Conservation (phyloP, 2,329 filamentous ascomycete genomes). For the Diplodia seriata region DNA sequence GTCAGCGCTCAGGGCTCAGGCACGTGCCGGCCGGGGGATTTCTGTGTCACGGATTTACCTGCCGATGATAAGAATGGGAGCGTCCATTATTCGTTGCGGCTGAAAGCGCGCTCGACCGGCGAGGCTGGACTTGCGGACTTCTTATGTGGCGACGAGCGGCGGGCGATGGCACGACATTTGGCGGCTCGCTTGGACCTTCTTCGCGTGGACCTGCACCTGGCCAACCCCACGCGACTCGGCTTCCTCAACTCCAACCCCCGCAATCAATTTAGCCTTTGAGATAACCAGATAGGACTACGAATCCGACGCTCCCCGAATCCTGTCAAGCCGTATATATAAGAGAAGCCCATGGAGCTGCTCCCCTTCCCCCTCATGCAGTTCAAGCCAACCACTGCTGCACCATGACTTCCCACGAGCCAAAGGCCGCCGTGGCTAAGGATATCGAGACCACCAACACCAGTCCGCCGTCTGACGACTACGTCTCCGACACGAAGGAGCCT, state of each 20-base stretch:
- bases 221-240: constrained; percentile 2
- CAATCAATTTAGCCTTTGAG: constrained; percentile 12
- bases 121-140: background rate
- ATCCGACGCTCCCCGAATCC: background rate
- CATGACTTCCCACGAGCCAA: constrained; percentile 16
- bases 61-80: constrained; percentile 24
- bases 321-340: background rate
- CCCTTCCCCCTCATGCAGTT: background rate
- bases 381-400: background rate
- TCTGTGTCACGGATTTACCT: constrained; percentile 13
- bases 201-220: constrained; percentile 5
- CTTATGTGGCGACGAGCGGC: constrained; percentile 19
- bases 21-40: background rate
- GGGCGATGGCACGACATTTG: constrained; percentile 18
- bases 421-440: background rate
- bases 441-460: constrained; percentile 18
- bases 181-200: constrained; percentile 27
- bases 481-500: constrained; percentile 15
- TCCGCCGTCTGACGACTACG: constrained; percentile 23
- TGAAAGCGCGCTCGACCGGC: background rate
- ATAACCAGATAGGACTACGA: constrained; percentile 23
- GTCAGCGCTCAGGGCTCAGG: constrained; percentile 3
- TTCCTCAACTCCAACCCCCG: constrained; percentile 17
- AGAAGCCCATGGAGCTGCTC: constrained; percentile 6
- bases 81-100: constrained; percentile 27